Evolutionary conservation across 495 filamentous ascomycete species (phyloP), one percentile per base, ranked within the genome.

Genomic region (Hapsidospora chrysogenum): DNA sequence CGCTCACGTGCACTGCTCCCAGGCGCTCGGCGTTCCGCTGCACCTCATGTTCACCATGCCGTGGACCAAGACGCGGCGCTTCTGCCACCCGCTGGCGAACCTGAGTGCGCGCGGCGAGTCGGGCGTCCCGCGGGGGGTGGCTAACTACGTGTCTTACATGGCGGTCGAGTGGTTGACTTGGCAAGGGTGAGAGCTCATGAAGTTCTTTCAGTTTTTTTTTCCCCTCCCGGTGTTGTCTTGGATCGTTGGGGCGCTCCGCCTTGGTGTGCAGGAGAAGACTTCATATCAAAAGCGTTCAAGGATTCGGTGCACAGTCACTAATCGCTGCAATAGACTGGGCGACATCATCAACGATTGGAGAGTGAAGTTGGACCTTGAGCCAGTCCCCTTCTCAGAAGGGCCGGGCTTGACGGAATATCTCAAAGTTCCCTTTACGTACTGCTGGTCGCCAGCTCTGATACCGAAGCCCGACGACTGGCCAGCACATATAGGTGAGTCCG

Each of bases 31-130:
- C 1, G 63, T 78, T 19, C 74, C 75, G 7, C 44, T 78, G 8
- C 74, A 78, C 42, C 52, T 80, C 39, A 72, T 78, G 61, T 77
- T 76, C 47, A 78, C 73, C 6, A 78, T 78, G 72, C 74, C 74
- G 3, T 78, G 65, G 62, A 66, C 61, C 8, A 54, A 63, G 4
- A 72, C 70, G 4, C 59, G 66, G 40, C 50, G 63, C 0, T 74
- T 76, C 38, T 60, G 67, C 8, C 72, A 76, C 41, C 70, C 72
- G 1, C 45, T 74, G 10, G 66, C 68, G 4, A 64, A 64, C 30
- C 53, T 46, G 49, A 53, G 37, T 22, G 52, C 57, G 18, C 51
- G 60, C 31, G 54, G 57, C 18, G 66, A 73, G 38, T n/a, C n/a
- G n/a, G n/a, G n/a, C n/a, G n/a, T n/a, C n/a, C n/a, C n/a, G n/a